These are phyloP conservation scores for Cutaneotrichosporon spelunceum DNA, from an alignment of 1,284 basidiomycete species.

Conservation along the genomic window DNA sequence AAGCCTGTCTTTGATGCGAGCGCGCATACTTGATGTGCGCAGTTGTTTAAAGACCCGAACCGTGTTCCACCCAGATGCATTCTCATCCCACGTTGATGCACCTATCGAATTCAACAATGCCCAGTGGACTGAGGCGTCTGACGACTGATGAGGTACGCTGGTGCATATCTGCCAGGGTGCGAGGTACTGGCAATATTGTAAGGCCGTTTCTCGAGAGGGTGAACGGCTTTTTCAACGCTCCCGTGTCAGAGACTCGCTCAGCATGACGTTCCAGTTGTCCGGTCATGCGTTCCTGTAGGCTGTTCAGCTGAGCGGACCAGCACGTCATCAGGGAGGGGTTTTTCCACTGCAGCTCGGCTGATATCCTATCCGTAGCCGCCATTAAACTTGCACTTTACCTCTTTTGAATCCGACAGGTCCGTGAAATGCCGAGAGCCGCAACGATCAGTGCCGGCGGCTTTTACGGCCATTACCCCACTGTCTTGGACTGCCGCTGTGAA, in stretches of 20 bases:
- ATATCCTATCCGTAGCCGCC: no score
- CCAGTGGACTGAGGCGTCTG: not conserved
- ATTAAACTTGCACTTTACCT: no score
- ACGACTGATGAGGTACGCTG: not conserved
- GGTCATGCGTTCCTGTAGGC: no score
- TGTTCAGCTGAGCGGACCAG: no score
- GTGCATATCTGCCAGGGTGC: not conserved
- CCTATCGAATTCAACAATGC: not conserved
- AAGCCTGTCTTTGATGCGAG: constrained; percentile 10
- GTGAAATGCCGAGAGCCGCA: no score
- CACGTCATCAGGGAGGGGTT: no score
- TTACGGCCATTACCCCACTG: no score
- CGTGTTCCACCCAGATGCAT: not conserved
- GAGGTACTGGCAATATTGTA: not conserved
- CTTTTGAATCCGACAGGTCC: no score
- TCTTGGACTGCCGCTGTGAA: no score
- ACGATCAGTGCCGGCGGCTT: no score
- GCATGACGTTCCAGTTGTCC: not conserved
- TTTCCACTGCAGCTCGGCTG: no score
- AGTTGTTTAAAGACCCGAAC: not conserved
- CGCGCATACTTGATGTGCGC: not conserved
- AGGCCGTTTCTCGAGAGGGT: not conserved
- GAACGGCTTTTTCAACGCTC: not conserved
- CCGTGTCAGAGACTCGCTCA: not conserved
- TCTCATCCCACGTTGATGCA: not conserved